These are phyloP conservation scores for Oenanthe javanica DNA, from an alignment of 140 eudicot genomes.

Conservation along the genomic window DNA sequence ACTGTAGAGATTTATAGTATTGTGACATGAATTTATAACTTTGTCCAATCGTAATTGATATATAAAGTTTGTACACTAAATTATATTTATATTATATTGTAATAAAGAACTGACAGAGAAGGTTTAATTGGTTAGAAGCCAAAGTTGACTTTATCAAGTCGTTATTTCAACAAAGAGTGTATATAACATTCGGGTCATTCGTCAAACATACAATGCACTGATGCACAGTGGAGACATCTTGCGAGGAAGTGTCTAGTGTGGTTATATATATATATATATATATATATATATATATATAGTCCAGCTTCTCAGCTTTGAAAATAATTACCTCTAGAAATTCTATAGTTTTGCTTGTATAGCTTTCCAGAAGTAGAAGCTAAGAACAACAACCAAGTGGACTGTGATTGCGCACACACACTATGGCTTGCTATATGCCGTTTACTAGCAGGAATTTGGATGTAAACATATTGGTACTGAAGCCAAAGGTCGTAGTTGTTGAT, in stretches of 20 bases:
- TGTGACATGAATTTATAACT: too few species aligned
- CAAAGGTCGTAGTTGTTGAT: conserved; percentile 49
- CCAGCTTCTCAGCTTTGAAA: neutral
- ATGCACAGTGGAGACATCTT: neutral
- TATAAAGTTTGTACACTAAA: too few species aligned
- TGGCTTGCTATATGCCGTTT: conserved; percentile 66
- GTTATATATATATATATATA: neutral
- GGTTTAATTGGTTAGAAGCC: neutral
- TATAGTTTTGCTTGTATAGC: neutral
- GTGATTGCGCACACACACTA: neutral
- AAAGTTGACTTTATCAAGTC: neutral
- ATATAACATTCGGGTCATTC: neutral
- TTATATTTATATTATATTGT: too few species aligned
- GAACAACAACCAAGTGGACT: neutral
- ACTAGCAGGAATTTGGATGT: conserved; percentile 53
- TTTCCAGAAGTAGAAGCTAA: neutral
- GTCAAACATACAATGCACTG: neutral
- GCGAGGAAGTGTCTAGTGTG: neutral
- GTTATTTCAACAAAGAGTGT: neutral
- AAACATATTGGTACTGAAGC: conserved; percentile 39
- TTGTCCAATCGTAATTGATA: too few species aligned
- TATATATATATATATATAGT: neutral
- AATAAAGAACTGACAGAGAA: too few species aligned
- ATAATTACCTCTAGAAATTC: neutral
- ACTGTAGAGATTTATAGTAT: too few species aligned